Percentiles rank a stretch among this genome's conserved stretches.
phyloP scores from a whole-genome alignment of 2,329 filamentous ascomycete genomes.

The Neopestalotiopsis sp. region DNA sequence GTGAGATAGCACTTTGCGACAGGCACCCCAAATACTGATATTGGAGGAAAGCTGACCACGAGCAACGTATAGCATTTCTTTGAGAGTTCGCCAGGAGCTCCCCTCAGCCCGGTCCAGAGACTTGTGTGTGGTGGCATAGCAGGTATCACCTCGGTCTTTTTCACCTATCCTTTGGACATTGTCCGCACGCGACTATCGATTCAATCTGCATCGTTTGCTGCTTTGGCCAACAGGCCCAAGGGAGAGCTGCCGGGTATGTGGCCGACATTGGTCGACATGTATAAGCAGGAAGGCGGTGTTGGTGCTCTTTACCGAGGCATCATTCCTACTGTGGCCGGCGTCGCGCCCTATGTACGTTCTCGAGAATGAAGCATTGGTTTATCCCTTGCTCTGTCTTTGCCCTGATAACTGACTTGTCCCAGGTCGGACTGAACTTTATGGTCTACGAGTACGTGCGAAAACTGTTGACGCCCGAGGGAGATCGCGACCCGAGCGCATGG shows the following conservation, averaged over 20 bases:
- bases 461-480: constrained; percentile 84
- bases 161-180: constrained; percentile 97
- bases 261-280: constrained; percentile 81
- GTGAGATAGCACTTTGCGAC: constrained; percentile 49
- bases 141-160: constrained; percentile 92
- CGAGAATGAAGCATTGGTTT: background rate
- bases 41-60: constrained; percentile 18
- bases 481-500: constrained; percentile 77
- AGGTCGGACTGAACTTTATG: constrained; percentile 98
- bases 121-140: constrained; percentile 90
- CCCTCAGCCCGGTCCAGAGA: constrained; percentile 74
- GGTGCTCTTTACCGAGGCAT: constrained; percentile 92
- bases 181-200: constrained; percentile 95
- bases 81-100: constrained; percentile 74
- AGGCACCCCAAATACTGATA: background rate
- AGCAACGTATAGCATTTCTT: constrained; percentile 67
- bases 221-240: constrained; percentile 66
- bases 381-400: background rate
- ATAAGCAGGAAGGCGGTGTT: constrained; percentile 86
- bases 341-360: constrained; percentile 81
- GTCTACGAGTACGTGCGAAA: constrained; percentile 89
- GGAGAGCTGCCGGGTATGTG: constrained; percentile 89
- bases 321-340: constrained; percentile 89
- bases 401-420: constrained; percentile 6
- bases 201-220: constrained; percentile 94